Evolutionary conservation across 2,329 filamentous ascomycete genomes (phyloP), one percentile per base, ranked within the genome.

Genomic region (Neonectria hederae): DNA sequence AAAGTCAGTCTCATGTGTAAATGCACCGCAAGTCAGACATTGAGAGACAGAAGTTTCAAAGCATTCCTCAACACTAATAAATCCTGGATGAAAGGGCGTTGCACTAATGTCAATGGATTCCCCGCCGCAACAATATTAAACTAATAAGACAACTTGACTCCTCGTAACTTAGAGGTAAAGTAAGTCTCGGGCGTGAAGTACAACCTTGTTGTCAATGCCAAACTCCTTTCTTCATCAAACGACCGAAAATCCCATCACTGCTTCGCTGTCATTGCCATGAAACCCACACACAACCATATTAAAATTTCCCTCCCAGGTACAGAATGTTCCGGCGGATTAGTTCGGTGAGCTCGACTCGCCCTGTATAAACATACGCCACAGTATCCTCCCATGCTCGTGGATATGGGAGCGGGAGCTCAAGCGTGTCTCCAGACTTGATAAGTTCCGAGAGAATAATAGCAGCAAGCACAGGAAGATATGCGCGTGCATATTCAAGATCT

Each of bases 331-430:
- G 78, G 59, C 73, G 80, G 48, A 87, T 81, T 2, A 80, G 79
- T 11, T 80, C 77, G 1, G 82, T 85, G 13, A 78, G 65, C 49
- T 80, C 77, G 13, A 80, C 81, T 57, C 81, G 77, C 38, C 84
- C 84, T 0, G 83, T 86, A 71, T 89, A 89, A 26, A 87, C 79
- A 69, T 86, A 85, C 4, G 79, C 76, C n/a, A 87, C 77, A 0
- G 87, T 88, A 58, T 85, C 82, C 2, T 74, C 71, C 87, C 87
- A 90, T 8, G 79, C 83, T 54, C 83, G 81, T 1, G 87, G 87
- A 61, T 84, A 79, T 1, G 87, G 87, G 59, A 90, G 67, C 0
- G 87, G 87, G 10, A 90, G 77, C 66, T 89, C 86, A 55, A 90
- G 79, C 2, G 79, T 77, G 69, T 89, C 87, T 28, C 85, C 83